Evolutionary conservation across 2,329 filamentous ascomycete species (phyloP).

Genomic region (Neofusicoccum sp.): DNA sequence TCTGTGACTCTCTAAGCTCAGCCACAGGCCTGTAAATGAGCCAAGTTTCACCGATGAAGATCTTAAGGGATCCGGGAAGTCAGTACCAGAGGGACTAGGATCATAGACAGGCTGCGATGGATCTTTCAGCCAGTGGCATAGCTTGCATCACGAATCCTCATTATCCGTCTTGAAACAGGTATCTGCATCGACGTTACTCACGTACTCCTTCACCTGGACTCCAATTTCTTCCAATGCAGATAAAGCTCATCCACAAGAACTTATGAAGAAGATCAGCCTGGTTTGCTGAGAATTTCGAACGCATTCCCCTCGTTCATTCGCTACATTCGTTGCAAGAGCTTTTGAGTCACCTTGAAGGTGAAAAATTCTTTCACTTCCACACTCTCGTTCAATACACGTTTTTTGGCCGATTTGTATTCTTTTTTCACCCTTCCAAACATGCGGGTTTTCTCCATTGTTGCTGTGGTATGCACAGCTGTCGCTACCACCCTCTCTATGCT

Average conservation of each 20-base stretch:
- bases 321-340: not conserved
- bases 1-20: too few relatives aligned
- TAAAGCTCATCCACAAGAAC: not conserved
- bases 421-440: slow-evolving; percentile 42
- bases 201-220: not conserved
- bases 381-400: not conserved
- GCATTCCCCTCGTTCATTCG: too few relatives aligned
- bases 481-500: slow-evolving; percentile 63
- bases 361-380: not conserved
- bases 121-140: not conserved
- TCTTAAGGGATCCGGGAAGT: not conserved
- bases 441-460: slow-evolving; percentile 53
- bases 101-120: not conserved
- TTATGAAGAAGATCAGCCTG: not conserved
- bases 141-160: not conserved
- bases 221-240: not conserved
- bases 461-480: slow-evolving; percentile 53
- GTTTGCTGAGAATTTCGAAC: not conserved
- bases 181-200: not conserved
- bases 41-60: not conserved
- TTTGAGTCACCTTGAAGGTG: not conserved
- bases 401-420: not conserved
- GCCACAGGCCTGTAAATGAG: not conserved
- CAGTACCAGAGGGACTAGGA: not conserved
- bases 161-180: not conserved